phyloP scores from a whole-genome alignment of 208 protist species.

The Herpetomonas tarakana region DNA sequence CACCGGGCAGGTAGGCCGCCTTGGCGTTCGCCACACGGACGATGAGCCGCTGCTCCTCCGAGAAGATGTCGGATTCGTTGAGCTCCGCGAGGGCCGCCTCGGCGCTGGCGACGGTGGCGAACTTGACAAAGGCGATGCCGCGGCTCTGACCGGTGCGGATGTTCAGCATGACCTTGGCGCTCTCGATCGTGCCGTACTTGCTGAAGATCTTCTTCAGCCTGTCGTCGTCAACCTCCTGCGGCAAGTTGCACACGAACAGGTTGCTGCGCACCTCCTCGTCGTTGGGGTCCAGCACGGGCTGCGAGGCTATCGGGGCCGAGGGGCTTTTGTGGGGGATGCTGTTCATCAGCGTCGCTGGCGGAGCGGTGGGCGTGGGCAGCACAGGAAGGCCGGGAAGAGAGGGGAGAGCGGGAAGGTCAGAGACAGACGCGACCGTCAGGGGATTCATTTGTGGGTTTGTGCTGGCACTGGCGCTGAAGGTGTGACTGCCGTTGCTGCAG shows the following conservation, averaged over 20 bases:
- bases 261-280: slow-evolving; percentile 65
- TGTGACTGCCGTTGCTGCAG: too few relatives aligned
- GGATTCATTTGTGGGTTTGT: too few relatives aligned
- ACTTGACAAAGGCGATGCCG: slow-evolving; percentile 80
- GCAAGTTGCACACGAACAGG: slow-evolving; percentile 67
- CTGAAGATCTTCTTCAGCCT: slow-evolving; percentile 41
- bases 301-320: too few relatives aligned
- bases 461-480: too few relatives aligned
- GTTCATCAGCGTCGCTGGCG: too few relatives aligned
- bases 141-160: slow-evolving; percentile 71
- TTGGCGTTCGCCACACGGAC: slow-evolving; percentile 64
- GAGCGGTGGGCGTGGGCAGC: too few relatives aligned
- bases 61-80: slow-evolving; percentile 26
- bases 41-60: slow-evolving; percentile 28
- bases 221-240: slow-evolving; percentile 34
- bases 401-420: too few relatives aligned
- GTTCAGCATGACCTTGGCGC: slow-evolving; percentile 84
- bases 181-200: slow-evolving; percentile 51
- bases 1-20: slow-evolving; percentile 60
- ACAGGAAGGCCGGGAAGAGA: too few relatives aligned
- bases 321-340: too few relatives aligned
- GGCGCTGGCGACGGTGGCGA: slow-evolving; percentile 30
- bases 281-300: slow-evolving; percentile 9
- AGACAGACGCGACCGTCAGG: too few relatives aligned
- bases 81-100: slow-evolving; percentile 39